phyloP scores from a whole-genome alignment of 2,329 filamentous ascomycete genomes.

The Cordyceps javanica region DNA sequence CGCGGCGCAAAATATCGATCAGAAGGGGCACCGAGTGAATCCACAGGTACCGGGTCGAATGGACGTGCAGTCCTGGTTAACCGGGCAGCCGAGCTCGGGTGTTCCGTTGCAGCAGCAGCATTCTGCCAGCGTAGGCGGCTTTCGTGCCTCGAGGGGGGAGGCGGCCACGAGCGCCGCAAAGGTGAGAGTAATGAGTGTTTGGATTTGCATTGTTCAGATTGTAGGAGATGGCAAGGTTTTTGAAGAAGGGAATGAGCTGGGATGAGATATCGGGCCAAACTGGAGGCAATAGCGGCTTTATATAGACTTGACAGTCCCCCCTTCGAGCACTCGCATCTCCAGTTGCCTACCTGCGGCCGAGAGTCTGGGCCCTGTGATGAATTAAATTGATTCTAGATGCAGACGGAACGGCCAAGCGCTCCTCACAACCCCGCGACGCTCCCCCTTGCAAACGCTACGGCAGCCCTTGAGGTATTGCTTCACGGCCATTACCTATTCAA shows the following conservation, averaged over 20 bases:
- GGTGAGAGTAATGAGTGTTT: not conserved
- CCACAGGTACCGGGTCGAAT: conserved; percentile 11
- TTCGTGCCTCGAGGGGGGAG: conserved; percentile 10
- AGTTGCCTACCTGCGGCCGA: not conserved
- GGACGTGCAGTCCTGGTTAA: conserved; percentile 12
- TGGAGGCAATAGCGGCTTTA: not conserved
- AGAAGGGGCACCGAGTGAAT: conserved; percentile 13
- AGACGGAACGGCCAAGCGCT: not conserved
- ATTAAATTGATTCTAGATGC: not conserved
- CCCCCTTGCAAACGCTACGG: not conserved
- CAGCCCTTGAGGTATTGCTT: not conserved
- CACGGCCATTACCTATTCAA: not conserved
- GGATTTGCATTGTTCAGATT: not conserved
- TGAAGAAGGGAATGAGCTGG: not conserved
- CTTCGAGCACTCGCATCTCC: not conserved
- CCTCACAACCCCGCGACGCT: not conserved
- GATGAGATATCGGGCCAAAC: not conserved
- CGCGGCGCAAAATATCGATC: not conserved
- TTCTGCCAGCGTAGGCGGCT: conserved; percentile 13
- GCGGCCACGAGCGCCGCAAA: not conserved
- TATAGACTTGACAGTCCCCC: not conserved
- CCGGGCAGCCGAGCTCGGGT: conserved; percentile 14
- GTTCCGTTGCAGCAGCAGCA: conserved; percentile 16
- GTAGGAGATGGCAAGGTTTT: not conserved
- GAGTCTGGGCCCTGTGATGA: not conserved